Evolutionary conservation across 169 alveolate species (phyloP), one percentile per base, ranked within the genome.

Genomic region (Babesia sp.): DNA sequence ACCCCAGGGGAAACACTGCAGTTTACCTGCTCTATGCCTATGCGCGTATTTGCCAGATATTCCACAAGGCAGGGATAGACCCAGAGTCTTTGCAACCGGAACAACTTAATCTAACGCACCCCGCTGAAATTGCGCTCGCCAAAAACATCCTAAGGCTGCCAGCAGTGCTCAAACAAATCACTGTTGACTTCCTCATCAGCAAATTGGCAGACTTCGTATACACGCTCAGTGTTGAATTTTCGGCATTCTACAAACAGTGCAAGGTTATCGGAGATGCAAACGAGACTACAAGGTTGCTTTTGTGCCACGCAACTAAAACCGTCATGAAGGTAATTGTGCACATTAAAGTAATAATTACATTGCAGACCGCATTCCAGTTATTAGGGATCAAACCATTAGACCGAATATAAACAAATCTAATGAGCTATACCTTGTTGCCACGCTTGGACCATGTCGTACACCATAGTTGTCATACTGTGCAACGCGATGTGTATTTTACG

Each of bases 1-100:
- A 96, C 78, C 98, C 99, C 46, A 96, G 95, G 78, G 99, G 99
- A 33, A 95, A 96, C 90, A 96, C 99, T 42, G 99, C 98, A 24
- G 95, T 97, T 29, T 97, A 96, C 81, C 87, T 97, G 41, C 90
- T 96, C 58, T 97, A 97, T 82, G 95, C 96, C 39, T 97, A 96
- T 87, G 99, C 98, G 64, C 86, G 99, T 73, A 93, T 97, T 37
- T 93, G 98, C 68, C 93, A 97, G 46, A 95, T 97, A 54, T 91
- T 95, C 71, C 87, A 96, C 78, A 96, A 95, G 85, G 93, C 94
- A 24, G 93, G 89, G 22, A 51, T 83, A 33, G 82, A 87, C 59
- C 81, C 83, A 24, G 80, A 58, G 28, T 16, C 46, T 22, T 26
- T 76, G 31, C 44, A 39, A 16, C 59, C 66, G 9, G 55, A 41